Base-by-base conservation (phyloP, 805 yeast species). In the Saturnispora zaruensis region DNA sequence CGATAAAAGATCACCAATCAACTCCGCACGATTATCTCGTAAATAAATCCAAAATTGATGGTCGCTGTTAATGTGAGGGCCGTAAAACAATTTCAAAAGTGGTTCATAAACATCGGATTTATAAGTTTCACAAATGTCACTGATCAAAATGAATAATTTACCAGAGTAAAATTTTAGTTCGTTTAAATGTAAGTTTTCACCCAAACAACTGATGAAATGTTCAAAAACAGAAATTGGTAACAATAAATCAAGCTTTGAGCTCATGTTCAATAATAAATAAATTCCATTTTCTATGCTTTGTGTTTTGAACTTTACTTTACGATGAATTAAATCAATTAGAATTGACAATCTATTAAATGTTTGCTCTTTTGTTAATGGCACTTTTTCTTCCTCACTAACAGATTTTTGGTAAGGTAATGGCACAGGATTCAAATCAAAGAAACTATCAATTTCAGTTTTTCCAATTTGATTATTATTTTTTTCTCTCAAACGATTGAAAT, bases 331-430 rank as follows among this genome's bases (percentile, higher is more conserved):
- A 41, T 56, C 57, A 28, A 40, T 26, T 2, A 55, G 9, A 14
- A 56, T 51, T 18, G 51, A 46, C 13, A 56, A 47, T 46, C 51
- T 51, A 45, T 56, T 51, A 33, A 51, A 49, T 47, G 49, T 51
- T 33, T 47, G 42, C 14, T 30, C 51, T n/a, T 25, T 32, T 25
- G 45, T 38, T 2, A 54, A 28, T 16, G 5, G 23, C 2, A 41
- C 48, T 40, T 51, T 18, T 36, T 20, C 6, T 20, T 16, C 23
- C 9, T 21, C 23, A 18, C 18, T 9, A 11, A 7, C 20, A 9
- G 14, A 6, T 3, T 16, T 44, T 11, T 26, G 26, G 20, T 14
- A 56, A 20, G 59, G 59, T 3, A 53, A 14, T 16, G 55, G 47
- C 11, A 48, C 34, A 21, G 34, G 34, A 24, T 45, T 47, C 18